These are phyloP conservation scores for Mortierella polycephala DNA, from an alignment of 371 early-diverging fungal genomes.

Conservation along the genomic window DNA sequence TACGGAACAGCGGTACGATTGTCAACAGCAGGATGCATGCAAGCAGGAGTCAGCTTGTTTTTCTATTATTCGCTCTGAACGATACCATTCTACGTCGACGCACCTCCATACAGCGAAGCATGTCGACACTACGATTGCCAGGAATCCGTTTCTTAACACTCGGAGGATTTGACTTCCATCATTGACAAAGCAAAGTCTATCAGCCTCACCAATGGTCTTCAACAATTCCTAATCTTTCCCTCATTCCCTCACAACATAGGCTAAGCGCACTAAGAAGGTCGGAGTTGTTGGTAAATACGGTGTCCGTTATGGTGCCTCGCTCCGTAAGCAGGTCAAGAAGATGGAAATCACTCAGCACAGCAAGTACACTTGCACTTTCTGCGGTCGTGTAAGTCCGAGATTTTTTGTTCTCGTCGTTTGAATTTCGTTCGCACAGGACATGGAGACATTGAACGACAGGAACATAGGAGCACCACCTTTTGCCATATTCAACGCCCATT, in stretches of 20 bases:
- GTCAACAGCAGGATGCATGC: not conserved
- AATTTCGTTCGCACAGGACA: not conserved
- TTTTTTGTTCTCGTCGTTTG: not conserved
- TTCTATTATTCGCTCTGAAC: too few relatives aligned
- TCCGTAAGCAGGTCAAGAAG: conserved; percentile 99
- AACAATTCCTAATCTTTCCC: conserved; percentile 12
- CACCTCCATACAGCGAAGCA: not conserved
- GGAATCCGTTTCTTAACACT: not conserved
- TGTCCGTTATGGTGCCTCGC: conserved; percentile 99
- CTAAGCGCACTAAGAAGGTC: conserved; percentile 99
- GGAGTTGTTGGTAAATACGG: conserved; percentile 99
- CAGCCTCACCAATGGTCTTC: not conserved
- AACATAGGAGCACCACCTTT: not conserved
- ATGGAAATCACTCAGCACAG: conserved; percentile 99
- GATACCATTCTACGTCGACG: not conserved
- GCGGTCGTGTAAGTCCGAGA: conserved; percentile 85
- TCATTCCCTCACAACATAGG: conserved; percentile 56
- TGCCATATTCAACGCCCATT: too few relatives aligned
- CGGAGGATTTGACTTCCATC: not conserved
- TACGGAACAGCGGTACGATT: too few relatives aligned
- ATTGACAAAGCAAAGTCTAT: not conserved
- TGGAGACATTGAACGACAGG: not conserved
- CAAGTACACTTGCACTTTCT: conserved; percentile 99
- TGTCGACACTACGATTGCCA: not conserved
- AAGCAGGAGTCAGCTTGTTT: not conserved